Evolutionary conservation across 148 eudicot genomes (phyloP), one percentile per base, ranked within the genome.

Genomic region (Diospyros lotus): DNA sequence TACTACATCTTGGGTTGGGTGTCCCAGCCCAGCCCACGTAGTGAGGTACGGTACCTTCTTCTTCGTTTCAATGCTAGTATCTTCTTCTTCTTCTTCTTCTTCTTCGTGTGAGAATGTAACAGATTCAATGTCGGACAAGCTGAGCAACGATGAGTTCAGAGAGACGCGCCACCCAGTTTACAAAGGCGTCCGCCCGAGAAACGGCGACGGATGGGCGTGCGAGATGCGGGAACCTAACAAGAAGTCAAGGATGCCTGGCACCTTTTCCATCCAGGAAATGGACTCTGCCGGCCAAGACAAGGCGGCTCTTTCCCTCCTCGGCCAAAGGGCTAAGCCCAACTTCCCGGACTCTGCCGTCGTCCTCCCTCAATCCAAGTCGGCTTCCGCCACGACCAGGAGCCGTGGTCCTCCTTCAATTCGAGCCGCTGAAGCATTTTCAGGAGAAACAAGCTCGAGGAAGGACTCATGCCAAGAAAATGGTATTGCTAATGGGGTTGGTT

Each of bases 211-310:
- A 59, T 90, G 94, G 94, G 94, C 88, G 1, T 87, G 89, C 41
- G 94, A 90, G 69, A 72, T 87, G 1, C 77, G 90, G 1, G 92
- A 88, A 43, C 90, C 95, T 0, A 79, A 75, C 41, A 87, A 84
- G 66, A 90, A 88, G 72, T 72, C 76, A 41, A 73, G 91, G 46
- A 87, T 88, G 94, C 71, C 86, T 0, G 94, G 91, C n/a, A 90
- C 94, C 0, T 86, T 81, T 74, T 84, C 83, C 5, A 82, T 70
- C 3, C 85, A 90, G 0, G 87, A 90, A 74, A 73, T 85, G 58
- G 91, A 91, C 1, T 90, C 87, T 8, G 80, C 89, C 82, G 89
- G 91, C 17, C 77, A 90, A 38, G 91, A 90, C 50, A 88, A 83
- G 15, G 90, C 91, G 0, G 83, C 87, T 15, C 15, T 88, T 43